Evolutionary conservation across 345 rosid genomes (phyloP), one percentile per base, ranked within the genome.

Genomic region (Euphorbia lathyris): DNA sequence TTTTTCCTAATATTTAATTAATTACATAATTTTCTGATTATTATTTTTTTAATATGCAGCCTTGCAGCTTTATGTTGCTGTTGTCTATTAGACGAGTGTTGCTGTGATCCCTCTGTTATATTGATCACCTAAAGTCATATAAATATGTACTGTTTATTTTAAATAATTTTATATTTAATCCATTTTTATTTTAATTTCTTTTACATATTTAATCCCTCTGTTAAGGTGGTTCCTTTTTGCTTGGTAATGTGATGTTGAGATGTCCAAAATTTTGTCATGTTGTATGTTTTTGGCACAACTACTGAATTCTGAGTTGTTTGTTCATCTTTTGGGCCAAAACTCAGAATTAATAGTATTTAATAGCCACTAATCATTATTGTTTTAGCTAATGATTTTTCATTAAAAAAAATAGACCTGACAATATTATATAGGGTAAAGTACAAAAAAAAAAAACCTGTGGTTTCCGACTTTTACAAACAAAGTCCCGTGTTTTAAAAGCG

Each of bases 41-140:
- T 73, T 12, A n/a, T 58, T 48, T 65, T 36, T 68, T 50, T 59
- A 58, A 29, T 62, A 52, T 73, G 69, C 82, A 88, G 94, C 47
- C 85, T 90, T 65, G 90, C 92, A 57, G 93, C 84, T 69, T 45
- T 87, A 63, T 90, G 97, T 75, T 88, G 94, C 71, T 90, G 92
- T 69, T 88, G 97, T 66, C 77, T 86, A 51, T 63, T 84, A 58
- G 94, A 90, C 59, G 89, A 86, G 19, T 88, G 94, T 65, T 90
- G 97, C 81, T 90, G 90, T 47, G 90, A 88, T 68, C 90, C 94
- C 27, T 74, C 83, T 42, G 65, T 86, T 12, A 22, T 82, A 25
- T 77, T 81, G 53, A 22, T 73, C 26, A 80, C 66, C 66, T 86
- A 72, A 68, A 1, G 23, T n/a, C 58, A 23, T 53, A 53, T 22